A percentile compares a stretch with the other conserved stretches of the same genome.
Evolutionary conservation across 805 yeast genomes (phyloP).

Genomic region (Blastobotrys attinorum): DNA sequence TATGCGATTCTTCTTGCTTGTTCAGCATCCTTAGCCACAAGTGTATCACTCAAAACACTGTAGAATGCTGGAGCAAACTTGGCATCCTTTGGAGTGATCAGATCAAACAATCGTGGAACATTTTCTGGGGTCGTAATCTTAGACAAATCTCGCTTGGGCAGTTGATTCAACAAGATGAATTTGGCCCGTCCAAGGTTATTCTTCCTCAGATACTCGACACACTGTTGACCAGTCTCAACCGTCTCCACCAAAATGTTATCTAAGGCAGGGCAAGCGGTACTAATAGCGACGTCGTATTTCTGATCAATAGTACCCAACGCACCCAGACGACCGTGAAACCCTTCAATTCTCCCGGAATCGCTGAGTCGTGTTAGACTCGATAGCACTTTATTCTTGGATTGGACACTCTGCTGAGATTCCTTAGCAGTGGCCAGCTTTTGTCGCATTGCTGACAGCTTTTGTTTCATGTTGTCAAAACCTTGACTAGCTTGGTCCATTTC

Average conservation of each 20-base stretch:
- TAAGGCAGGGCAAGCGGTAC: constrained; percentile 87
- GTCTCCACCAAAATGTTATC: constrained; percentile 91
- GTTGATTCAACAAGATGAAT: constrained; percentile 70
- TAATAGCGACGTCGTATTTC: constrained; percentile 83
- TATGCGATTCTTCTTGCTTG: constrained; percentile 88
- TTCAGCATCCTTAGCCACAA: constrained; percentile 69
- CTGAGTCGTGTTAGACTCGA: constrained; percentile 60
- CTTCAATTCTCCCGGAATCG: constrained; percentile 72
- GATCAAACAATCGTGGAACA: constrained; percentile 77
- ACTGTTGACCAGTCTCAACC: constrained; percentile 60
- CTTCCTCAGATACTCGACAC: constrained; percentile 75
- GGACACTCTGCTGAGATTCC: constrained; percentile 45
- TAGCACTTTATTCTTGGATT: constrained; percentile 68
- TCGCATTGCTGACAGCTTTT: constrained; percentile 44
- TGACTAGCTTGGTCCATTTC: constrained; percentile 45
- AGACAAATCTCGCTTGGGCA: constrained; percentile 52
- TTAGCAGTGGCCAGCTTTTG: constrained; percentile 63
- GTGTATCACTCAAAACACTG: constrained; percentile 76
- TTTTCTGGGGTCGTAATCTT: constrained; percentile 64
- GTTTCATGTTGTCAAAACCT: constrained; percentile 47
- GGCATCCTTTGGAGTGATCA: constrained; percentile 58
- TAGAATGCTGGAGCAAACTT: constrained; percentile 83
- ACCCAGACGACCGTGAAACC: constrained; percentile 87
- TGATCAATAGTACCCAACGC: constrained; percentile 88
- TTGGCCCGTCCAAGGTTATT: constrained; percentile 83